Conservation (phyloP, 352 stramenopile species). For the Phytophthora podocarpi region DNA sequence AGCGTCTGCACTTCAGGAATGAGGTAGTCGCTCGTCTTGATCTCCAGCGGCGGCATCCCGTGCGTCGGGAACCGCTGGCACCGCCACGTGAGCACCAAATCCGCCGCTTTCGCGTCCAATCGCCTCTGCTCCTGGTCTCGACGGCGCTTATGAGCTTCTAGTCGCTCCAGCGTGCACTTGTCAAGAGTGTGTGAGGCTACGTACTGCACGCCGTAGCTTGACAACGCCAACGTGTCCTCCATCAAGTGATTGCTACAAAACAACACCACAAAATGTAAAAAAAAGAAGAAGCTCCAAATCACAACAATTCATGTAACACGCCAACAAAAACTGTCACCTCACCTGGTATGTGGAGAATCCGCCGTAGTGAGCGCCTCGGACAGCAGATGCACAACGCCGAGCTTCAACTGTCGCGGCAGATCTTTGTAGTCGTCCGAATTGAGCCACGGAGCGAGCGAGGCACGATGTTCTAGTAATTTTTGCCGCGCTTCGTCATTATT, state of each 20-base stretch:
- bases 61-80: constrained; percentile 56
- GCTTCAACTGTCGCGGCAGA: constrained; percentile 34
- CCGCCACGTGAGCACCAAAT: constrained; percentile 41
- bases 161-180: constrained; percentile 11
- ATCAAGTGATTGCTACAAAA: constrained; percentile 30
- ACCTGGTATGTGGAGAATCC: constrained; percentile 48
- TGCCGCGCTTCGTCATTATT: constrained; percentile 15
- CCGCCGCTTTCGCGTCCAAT: constrained; percentile 29
- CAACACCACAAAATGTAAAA: not conserved
- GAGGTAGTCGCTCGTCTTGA: constrained; percentile 45
- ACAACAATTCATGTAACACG: too few relatives aligned
- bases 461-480: constrained; percentile 10
- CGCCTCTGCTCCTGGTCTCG: constrained; percentile 12
- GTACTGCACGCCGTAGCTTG: constrained; percentile 50
- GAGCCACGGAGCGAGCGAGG: constrained; percentile 15
- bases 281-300: too few relatives aligned
- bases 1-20: constrained; percentile 40
- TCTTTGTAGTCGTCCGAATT: constrained; percentile 24
- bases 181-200: constrained; percentile 31
- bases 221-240: constrained; percentile 54
- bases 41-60: constrained; percentile 42
- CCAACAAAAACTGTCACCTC: too few relatives aligned
- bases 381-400: constrained; percentile 42
- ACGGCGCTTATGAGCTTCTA: constrained; percentile 9
- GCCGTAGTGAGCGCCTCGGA: constrained; percentile 25